Base-by-base conservation (phyloP, 192 early-diverging fungal genomes). In the Glomus cerebriforme region DNA sequence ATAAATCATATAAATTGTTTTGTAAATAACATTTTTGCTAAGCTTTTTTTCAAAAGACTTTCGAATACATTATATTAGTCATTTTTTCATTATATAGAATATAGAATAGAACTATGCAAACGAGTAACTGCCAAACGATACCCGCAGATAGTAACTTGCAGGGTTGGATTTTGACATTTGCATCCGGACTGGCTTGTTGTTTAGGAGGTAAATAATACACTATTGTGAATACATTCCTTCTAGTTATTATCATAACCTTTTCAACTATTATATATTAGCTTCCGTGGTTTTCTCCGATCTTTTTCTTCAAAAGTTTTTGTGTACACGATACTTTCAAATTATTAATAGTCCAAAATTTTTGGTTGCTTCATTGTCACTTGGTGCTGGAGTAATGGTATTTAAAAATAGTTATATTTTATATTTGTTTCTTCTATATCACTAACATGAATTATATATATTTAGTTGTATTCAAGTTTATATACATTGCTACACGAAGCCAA, bases 301-400 rank as follows among this genome's bases (percentile, higher is more conserved):
- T 12, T 73, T 85, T 24, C 69, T 81, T 15, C 80, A 81, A 80
- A 81, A 59, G 39, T 32, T 83, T 19, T 49, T 81, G 35, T 59
- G 49, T n/a, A 47, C 78, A 19, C 54, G 75, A 22, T 80, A 81
- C 62, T 65, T 83, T 29, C 64, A 73, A n/a, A 83, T 85, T 13
- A 32, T 79, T 3, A 78, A 85, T 24, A 85, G 83, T 59, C 68
- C 78, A 79, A 80, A 83, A 68, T 80, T 85, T 64, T 26, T 85
- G 70, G 84, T 82, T 17, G 84, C 80, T 24, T 85, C 84, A 9
- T 78, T 85, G 13, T 79, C 82, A 29, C 75, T 85, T 9, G 84
- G 84, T 32, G 81, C 84, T 24, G 84, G 84, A 15, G 84, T 85
- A 47, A 81, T 85, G 84, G 84, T 85, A 79, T 73, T 67, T 34